Conservation (phyloP, 768 basidiomycete species). For the Daedaleopsis sinensis region DNA sequence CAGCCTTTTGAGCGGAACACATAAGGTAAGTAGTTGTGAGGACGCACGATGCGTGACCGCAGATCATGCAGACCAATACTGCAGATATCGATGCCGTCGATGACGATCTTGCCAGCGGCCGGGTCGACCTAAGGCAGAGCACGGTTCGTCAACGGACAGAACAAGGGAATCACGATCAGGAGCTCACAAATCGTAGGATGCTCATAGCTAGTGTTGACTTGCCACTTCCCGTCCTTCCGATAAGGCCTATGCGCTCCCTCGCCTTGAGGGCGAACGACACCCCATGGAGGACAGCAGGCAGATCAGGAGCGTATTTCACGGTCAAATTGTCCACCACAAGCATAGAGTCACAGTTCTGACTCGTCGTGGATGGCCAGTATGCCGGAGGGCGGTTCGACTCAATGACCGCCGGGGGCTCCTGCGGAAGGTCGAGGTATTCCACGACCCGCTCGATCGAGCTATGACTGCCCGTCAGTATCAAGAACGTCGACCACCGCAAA, state of each 20-base stretch:
- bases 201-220: constrained; percentile 89
- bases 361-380: constrained; percentile 86
- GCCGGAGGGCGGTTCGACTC: constrained; percentile 80
- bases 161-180: too few relatives aligned
- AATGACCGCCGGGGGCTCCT: constrained; percentile 80
- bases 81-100: constrained; percentile 89
- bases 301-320: constrained; percentile 82
- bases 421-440: constrained; percentile 88
- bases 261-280: constrained; percentile 75
- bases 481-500: background rate
- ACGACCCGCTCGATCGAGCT: constrained; percentile 91
- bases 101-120: constrained; percentile 67
- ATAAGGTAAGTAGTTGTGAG: background rate
- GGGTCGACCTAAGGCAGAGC: constrained; percentile 65
- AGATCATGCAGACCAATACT: constrained; percentile 85
- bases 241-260: constrained; percentile 74
- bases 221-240: constrained; percentile 83
- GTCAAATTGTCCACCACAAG: constrained; percentile 74
- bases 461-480: background rate
- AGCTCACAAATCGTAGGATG: constrained; percentile 73
- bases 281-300: constrained; percentile 77
- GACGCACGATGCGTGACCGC: constrained; percentile 68
- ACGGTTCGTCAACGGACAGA: too few relatives aligned
- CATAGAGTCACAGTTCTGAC: constrained; percentile 49
- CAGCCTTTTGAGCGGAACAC: background rate